Evolutionary conservation across 73 alveolate genomes (phyloP).

Genomic region (Tetrahymena malaccensis): DNA sequence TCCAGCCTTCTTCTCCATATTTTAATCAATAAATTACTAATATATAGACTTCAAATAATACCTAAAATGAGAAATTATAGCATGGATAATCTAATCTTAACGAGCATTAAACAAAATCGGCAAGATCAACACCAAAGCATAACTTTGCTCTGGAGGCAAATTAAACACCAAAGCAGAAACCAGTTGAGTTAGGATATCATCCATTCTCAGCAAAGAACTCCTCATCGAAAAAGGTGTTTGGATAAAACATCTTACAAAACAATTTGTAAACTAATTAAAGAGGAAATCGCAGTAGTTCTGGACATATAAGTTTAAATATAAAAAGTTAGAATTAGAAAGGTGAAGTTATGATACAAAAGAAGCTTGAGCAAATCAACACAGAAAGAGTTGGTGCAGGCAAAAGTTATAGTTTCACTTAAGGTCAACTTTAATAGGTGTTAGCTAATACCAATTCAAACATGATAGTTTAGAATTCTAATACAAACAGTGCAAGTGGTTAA

Average conservation of each 20-base stretch:
- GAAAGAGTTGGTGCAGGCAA: background rate
- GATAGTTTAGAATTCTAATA: background rate
- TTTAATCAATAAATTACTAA: background rate
- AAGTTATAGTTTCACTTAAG: background rate
- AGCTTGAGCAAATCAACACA: background rate
- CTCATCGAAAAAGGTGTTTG: background rate
- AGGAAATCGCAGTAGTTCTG: background rate
- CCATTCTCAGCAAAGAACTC: background rate
- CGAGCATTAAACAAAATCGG: background rate
- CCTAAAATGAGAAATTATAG: background rate
- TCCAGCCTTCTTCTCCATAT: background rate
- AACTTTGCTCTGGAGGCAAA: background rate
- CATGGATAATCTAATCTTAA: background rate
- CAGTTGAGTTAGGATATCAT: background rate
- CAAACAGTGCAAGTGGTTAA: background rate
- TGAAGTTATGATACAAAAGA: background rate
- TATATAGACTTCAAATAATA: background rate
- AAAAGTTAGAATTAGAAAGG: background rate
- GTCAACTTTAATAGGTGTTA: background rate
- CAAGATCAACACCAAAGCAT: background rate
- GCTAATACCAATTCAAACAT: background rate
- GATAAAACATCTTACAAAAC: background rate
- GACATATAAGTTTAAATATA: background rate
- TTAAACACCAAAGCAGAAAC: background rate
- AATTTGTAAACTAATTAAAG: background rate